A percentile compares a stretch with the other conserved stretches of the same genome.
phyloP scores from a whole-genome alignment of 805 yeast species.

The Candida qinlingensis region DNA sequence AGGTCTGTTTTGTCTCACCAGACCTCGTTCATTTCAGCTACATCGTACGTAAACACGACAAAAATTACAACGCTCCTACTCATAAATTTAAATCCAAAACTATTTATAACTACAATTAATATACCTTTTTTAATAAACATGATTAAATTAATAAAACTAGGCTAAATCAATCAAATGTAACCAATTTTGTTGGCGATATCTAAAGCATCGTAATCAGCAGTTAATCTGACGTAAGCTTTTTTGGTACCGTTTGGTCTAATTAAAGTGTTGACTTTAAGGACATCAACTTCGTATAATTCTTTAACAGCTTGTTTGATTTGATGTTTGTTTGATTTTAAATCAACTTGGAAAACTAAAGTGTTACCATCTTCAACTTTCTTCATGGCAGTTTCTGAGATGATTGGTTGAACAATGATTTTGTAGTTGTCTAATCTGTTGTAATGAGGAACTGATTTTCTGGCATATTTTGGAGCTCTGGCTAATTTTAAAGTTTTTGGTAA shows the following conservation, averaged over 20 bases:
- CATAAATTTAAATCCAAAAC: not conserved
- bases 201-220: constrained; percentile 98
- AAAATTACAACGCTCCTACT: not conserved
- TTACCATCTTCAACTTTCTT: constrained; percentile 99
- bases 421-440: constrained; percentile 94
- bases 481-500: constrained; percentile 95
- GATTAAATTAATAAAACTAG: constrained; percentile 6
- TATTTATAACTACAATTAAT: not conserved
- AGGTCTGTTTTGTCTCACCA: no score
- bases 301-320: constrained; percentile 98
- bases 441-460: constrained; percentile 95
- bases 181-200: constrained; percentile 99
- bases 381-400: constrained; percentile 98
- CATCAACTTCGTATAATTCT: constrained; percentile 97
- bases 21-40: no score
- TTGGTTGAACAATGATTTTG: constrained; percentile 91
- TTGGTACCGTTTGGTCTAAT: constrained; percentile 99
- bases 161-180: constrained; percentile 65
- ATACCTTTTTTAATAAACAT: not conserved
- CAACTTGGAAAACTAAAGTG: constrained; percentile 98
- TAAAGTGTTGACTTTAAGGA: constrained; percentile 89
- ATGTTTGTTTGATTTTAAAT: constrained; percentile 94
- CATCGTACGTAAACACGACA: not conserved
- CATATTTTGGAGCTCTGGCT: constrained; percentile 92
- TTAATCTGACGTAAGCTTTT: constrained; percentile 98